phyloP scores from a whole-genome alignment of 169 alveolate species.

The Eimeria maxima region DNA sequence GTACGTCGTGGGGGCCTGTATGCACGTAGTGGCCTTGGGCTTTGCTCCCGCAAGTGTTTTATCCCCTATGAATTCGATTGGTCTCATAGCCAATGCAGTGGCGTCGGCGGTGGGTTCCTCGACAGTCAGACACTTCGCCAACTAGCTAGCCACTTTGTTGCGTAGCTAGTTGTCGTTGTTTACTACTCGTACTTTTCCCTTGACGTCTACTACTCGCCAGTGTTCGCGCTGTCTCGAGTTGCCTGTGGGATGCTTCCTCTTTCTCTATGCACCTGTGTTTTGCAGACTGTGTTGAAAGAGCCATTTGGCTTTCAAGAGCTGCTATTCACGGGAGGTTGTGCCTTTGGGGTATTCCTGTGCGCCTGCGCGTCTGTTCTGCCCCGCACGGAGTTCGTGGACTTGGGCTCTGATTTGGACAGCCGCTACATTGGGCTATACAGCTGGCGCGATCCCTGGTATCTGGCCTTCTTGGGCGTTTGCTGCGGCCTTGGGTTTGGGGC shows the following conservation, averaged over 20 bases:
- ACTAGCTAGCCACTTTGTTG: not conserved
- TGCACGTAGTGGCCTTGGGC: slow-evolving; percentile 91
- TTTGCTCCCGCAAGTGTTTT: slow-evolving; percentile 93
- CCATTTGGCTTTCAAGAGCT: slow-evolving; percentile 89
- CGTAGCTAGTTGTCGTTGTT: not conserved
- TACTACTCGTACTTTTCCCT: not conserved
- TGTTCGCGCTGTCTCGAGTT: no score
- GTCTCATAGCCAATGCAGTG: slow-evolving; percentile 91
- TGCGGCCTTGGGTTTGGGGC: slow-evolving; percentile 88
- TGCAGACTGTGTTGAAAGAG: slow-evolving; percentile 86
- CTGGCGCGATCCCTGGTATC: slow-evolving; percentile 92
- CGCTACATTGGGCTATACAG: slow-evolving; percentile 86
- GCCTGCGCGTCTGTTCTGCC: slow-evolving; percentile 91
- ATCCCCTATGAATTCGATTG: slow-evolving; percentile 92
- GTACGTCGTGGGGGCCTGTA: slow-evolving; percentile 89
- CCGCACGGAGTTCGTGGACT: slow-evolving; percentile 55
- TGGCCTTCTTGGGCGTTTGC: slow-evolving; percentile 88
- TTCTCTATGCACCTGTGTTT: not conserved
- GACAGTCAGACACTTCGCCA: not conserved
- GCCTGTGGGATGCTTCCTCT: no score
- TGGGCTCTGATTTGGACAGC: slow-evolving; percentile 34
- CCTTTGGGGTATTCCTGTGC: slow-evolving; percentile 90
- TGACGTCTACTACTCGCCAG: no score
- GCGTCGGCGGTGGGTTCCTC: slow-evolving; percentile 88
- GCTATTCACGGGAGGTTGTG: slow-evolving; percentile 90